Evolutionary conservation across 352 stramenopile genomes (phyloP).

Genomic region (Globisporangium emineosum): DNA sequence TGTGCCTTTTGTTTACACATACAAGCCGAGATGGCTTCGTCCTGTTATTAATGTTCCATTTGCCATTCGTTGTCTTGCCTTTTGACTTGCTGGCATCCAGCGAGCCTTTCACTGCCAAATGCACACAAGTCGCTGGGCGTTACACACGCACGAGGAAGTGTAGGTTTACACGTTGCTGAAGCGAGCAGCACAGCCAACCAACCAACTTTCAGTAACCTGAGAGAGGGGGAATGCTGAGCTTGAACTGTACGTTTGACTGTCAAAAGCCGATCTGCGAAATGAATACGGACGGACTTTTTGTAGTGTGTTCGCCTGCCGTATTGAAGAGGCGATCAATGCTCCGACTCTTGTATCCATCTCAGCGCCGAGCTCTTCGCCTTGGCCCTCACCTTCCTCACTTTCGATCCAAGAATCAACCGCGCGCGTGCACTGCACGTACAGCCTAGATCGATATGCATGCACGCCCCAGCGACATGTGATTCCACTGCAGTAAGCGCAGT

Average conservation of each 20-base stretch:
- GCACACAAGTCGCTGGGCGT: not conserved
- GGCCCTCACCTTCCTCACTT: not conserved
- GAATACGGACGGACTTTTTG: not conserved
- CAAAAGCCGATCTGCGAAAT: not conserved
- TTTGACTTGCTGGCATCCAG: not conserved
- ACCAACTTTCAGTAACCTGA: not conserved
- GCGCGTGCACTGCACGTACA: not conserved
- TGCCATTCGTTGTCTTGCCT: not conserved
- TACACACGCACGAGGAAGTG: not conserved
- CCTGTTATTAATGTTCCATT: not conserved
- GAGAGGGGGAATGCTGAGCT: not conserved
- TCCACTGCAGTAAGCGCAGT: not conserved
- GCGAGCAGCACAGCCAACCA: not conserved
- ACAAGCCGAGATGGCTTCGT: not conserved
- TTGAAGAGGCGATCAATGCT: not conserved
- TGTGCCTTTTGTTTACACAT: not conserved
- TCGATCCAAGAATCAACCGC: not conserved
- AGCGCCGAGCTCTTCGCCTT: not conserved
- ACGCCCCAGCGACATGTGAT: not conserved
- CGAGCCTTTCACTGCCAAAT: not conserved
- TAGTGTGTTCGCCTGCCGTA: too few relatives aligned
- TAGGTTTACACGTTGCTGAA: not conserved
- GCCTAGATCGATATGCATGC: not conserved
- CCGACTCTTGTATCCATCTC: not conserved
- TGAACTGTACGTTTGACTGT: not conserved